Evolutionary conservation across 2,329 filamentous ascomycete genomes (phyloP).

Genomic region (Scedosporium aurantiacum): DNA sequence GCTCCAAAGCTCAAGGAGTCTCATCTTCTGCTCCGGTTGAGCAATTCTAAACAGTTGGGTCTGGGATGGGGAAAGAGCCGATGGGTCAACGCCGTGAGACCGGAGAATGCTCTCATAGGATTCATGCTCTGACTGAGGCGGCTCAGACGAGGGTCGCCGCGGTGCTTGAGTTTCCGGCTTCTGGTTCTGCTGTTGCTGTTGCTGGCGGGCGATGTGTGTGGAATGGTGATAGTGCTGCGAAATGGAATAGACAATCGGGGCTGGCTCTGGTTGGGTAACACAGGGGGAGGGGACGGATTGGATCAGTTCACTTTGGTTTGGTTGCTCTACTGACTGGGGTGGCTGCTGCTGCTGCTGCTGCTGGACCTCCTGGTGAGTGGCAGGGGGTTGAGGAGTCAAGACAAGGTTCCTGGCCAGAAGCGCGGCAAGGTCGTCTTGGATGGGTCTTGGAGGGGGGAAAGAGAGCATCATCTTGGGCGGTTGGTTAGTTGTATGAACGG

Average conservation of each 20-base stretch:
- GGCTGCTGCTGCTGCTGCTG: conserved; percentile 21
- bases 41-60: conserved; percentile 69
- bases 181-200: conserved; percentile 21
- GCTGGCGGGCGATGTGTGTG: conserved; percentile 10
- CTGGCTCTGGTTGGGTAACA: conserved; percentile 20
- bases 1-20: conserved; percentile 75
- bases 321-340: conserved; percentile 7
- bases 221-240: conserved; percentile 81
- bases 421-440: conserved; percentile 65
- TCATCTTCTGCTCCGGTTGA: conserved; percentile 57
- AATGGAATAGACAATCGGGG: conserved; percentile 57
- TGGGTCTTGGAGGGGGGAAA: neutral
- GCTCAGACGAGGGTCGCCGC: conserved; percentile 38
- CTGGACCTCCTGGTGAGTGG: conserved; percentile 14
- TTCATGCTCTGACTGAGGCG: conserved; percentile 34
- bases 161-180: conserved; percentile 14
- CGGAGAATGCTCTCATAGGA: conserved; percentile 48
- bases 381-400: conserved; percentile 25
- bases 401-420: conserved; percentile 69
- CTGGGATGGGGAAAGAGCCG: conserved; percentile 61
- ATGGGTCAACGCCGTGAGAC: conserved; percentile 59
- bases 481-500: conserved; percentile 1
- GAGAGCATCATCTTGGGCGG: conserved; percentile 6
- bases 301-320: neutral
- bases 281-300: neutral